A percentile compares a stretch with the other conserved stretches of the same genome.
Conservation (phyloP, 1,284 basidiomycete species). For the Leccinum fallax region DNA sequence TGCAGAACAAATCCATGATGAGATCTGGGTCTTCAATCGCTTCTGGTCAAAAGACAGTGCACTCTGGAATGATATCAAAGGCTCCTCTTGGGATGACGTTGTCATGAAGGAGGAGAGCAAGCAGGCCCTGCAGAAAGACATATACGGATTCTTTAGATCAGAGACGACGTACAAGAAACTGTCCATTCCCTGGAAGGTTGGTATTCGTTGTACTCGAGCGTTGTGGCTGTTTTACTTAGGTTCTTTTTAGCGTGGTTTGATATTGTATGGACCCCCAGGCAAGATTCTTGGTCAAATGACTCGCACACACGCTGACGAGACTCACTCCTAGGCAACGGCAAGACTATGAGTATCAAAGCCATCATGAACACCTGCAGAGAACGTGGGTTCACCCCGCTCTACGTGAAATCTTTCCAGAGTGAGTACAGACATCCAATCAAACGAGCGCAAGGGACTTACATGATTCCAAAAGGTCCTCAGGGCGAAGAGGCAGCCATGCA, state of each 20-base stretch:
- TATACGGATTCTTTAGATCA: slow-evolving; percentile 76
- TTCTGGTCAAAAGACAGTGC: slow-evolving; percentile 64
- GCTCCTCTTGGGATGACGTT: slow-evolving; percentile 74
- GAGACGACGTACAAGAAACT: slow-evolving; percentile 71
- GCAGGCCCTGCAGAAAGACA: slow-evolving; percentile 64
- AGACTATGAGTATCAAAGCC: slow-evolving; percentile 79
- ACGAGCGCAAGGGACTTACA: slow-evolving; percentile 2
- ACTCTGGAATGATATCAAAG: slow-evolving; percentile 73
- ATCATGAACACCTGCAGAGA: slow-evolving; percentile 69
- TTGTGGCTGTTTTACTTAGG: background rate
- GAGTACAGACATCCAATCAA: slow-evolving; percentile 16
- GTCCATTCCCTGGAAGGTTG: slow-evolving; percentile 81
- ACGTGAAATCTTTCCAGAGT: slow-evolving; percentile 76
- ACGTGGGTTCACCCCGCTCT: slow-evolving; percentile 66
- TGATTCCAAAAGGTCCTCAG: slow-evolving; percentile 45
- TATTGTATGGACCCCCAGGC: slow-evolving; percentile 76
- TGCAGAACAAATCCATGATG: slow-evolving; percentile 56
- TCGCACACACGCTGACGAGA: slow-evolving; percentile 4
- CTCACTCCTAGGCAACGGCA: slow-evolving; percentile 65
- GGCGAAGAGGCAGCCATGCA: slow-evolving; percentile 74
- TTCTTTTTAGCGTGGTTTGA: slow-evolving; percentile 60
- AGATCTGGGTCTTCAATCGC: slow-evolving; percentile 76
- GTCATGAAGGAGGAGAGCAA: slow-evolving; percentile 77
- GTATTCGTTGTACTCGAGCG: slow-evolving; percentile 9
- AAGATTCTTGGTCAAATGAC: slow-evolving; percentile 9